phyloP scores from a whole-genome alignment of 2,329 filamentous ascomycete genomes.

The Colletotrichum tabaci region DNA sequence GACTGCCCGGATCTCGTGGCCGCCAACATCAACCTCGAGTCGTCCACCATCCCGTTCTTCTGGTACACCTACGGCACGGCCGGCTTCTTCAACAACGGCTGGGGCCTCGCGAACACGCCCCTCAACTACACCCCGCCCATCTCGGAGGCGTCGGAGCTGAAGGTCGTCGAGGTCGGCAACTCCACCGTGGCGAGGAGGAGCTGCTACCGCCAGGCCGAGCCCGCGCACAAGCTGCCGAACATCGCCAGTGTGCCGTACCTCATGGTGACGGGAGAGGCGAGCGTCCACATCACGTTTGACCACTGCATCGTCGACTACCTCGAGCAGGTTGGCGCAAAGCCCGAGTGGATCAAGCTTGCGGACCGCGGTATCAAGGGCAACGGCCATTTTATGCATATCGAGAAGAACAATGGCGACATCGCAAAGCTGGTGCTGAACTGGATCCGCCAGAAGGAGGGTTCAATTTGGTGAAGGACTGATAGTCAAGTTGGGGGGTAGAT shows the following conservation, averaged over 20 bases:
- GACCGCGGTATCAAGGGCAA: too few species aligned
- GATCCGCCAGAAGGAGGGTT: too few species aligned
- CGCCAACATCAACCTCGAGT: slow-evolving; percentile 48
- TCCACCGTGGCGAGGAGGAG: slow-evolving; percentile 22
- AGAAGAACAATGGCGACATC: too few species aligned
- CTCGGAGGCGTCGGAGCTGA: slow-evolving; percentile 15
- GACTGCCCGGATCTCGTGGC: slow-evolving; percentile 47
- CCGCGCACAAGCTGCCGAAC: slow-evolving; percentile 59
- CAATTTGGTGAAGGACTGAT: too few species aligned
- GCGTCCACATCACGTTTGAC: slow-evolving; percentile 68
- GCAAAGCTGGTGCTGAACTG: too few species aligned
- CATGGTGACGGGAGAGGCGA: slow-evolving; percentile 66
- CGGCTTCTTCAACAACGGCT: slow-evolving; percentile 47
- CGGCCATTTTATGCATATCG: too few species aligned
- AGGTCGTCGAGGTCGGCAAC: slow-evolving; percentile 35
- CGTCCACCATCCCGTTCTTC: slow-evolving; percentile 48
- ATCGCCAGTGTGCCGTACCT: slow-evolving; percentile 63
- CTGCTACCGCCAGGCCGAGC: slow-evolving; percentile 29
- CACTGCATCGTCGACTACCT: too few species aligned
- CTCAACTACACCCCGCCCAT: slow-evolving; percentile 58
- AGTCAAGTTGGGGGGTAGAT: too few species aligned
- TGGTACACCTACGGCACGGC: slow-evolving; percentile 42
- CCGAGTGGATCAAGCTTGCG: too few species aligned
- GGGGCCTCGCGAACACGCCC: slow-evolving; percentile 58
- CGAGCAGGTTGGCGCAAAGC: too few species aligned